Conservation (phyloP, 805 yeast genomes). For the Cyberlindnera maritima region DNA sequence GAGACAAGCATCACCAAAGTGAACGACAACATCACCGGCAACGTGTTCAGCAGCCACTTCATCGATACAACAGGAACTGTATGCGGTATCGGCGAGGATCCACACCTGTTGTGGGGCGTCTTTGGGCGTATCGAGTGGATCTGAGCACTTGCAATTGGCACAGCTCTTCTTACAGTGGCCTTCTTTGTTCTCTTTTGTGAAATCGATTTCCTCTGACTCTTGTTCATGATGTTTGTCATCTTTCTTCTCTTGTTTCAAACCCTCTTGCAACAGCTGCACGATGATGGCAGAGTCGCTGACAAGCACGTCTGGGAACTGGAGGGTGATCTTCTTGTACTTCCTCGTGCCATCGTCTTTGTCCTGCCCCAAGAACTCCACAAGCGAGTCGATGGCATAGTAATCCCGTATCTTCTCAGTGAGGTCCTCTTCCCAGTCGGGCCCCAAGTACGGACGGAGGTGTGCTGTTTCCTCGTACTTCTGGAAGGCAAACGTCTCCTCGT, state of each 20-base stretch:
- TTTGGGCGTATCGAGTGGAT: conserved; percentile 11
- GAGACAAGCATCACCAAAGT: conserved; percentile 93
- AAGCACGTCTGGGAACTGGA: conserved; percentile 86
- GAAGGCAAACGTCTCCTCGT: conserved; percentile 52
- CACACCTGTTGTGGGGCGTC: conserved; percentile 46
- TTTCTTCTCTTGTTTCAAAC: conserved; percentile 8
- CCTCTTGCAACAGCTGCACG: conserved; percentile 48
- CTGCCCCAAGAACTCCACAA: conserved; percentile 38
- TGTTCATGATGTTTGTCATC: neutral
- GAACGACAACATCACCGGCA: conserved; percentile 77
- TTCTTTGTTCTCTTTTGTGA: conserved; percentile 10
- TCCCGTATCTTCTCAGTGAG: conserved; percentile 34
- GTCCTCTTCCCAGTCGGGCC: conserved; percentile 21
- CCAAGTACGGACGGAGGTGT: conserved; percentile 31
- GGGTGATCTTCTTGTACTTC: conserved; percentile 54
- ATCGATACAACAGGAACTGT: conserved; percentile 93
- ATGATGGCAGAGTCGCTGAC: conserved; percentile 78
- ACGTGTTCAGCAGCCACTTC: conserved; percentile 97
- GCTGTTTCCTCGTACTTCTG: conserved; percentile 36
- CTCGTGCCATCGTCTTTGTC: conserved; percentile 29
- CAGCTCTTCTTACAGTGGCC: conserved; percentile 22
- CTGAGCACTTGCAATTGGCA: conserved; percentile 26
- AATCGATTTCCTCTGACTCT: conserved; percentile 5
- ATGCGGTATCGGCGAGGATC: conserved; percentile 93
- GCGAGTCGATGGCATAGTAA: conserved; percentile 54